Conservation (phyloP, 2,329 filamentous ascomycete genomes). For the Neoascochyta sp. region DNA sequence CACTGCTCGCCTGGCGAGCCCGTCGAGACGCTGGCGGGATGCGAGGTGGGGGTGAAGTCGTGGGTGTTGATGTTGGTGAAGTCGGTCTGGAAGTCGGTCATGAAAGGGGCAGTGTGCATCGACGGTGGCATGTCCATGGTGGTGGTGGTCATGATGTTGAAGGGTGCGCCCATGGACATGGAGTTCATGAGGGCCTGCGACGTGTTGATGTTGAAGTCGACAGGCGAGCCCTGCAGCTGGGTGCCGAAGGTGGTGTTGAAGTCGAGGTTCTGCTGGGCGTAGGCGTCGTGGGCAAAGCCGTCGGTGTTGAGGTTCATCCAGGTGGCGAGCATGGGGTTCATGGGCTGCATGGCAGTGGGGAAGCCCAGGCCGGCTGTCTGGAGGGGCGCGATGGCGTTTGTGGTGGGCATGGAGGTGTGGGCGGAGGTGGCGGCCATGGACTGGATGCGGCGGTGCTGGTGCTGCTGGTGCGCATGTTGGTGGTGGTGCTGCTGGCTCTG, state of each 20-base stretch:
- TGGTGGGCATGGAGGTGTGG: constrained; percentile 19
- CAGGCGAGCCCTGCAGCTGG: constrained; percentile 45
- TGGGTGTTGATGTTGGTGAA: constrained; percentile 53
- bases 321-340: constrained; percentile 38
- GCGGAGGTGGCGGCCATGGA: constrained; percentile 22
- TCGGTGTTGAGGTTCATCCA: constrained; percentile 45
- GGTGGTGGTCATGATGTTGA: constrained; percentile 42
- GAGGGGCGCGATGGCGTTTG: constrained; percentile 32
- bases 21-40: constrained; percentile 41
- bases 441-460: constrained; percentile 29
- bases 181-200: constrained; percentile 39
- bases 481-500: constrained; percentile 10
- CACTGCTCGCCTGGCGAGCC: constrained; percentile 76
- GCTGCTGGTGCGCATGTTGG: constrained; percentile 19
- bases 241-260: constrained; percentile 41
- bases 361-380: constrained; percentile 33
- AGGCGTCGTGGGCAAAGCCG: constrained; percentile 28
- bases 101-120: constrained; percentile 32
- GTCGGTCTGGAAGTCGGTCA: constrained; percentile 69
- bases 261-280: constrained; percentile 19
- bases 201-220: constrained; percentile 46
- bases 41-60: constrained; percentile 33
- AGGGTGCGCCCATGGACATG: constrained; percentile 41
- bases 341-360: constrained; percentile 30
- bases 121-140: constrained; percentile 43